These are phyloP conservation scores for Penicillium robsamsonii DNA, from an alignment of 495 filamentous ascomycete genomes.

Conservation along the genomic window DNA sequence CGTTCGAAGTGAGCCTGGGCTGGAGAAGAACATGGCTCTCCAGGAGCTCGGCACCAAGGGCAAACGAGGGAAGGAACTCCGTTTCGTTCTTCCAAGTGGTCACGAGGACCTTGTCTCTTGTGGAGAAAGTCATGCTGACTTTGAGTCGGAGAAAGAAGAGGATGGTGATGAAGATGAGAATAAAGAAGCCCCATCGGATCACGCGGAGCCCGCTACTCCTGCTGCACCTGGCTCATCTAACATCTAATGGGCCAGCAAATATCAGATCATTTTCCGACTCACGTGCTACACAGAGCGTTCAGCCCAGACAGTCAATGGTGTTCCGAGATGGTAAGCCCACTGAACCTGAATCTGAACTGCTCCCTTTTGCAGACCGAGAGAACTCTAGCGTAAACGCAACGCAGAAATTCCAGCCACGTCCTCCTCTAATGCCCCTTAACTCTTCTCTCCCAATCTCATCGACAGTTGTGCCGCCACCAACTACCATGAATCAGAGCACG, in stretches of 20 bases:
- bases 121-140: not conserved
- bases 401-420: not conserved
- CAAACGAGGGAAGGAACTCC: slow-evolving; percentile 12
- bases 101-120: slow-evolving; percentile 7
- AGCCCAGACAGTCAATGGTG: not conserved
- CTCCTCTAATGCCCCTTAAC: not conserved
- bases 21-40: slow-evolving; percentile 16
- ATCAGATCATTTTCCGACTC: slow-evolving; percentile 5
- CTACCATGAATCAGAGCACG: not conserved
- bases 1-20: not conserved
- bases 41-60: slow-evolving; percentile 12
- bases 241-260: slow-evolving; percentile 2
- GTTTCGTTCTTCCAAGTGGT: slow-evolving; percentile 10
- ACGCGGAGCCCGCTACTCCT: not conserved
- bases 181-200: not conserved
- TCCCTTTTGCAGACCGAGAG: not conserved
- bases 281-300: not conserved
- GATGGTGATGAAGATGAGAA: not conserved
- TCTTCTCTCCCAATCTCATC: not conserved
- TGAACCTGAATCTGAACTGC: not conserved
- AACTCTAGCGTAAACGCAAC: not conserved
- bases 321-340: not conserved
- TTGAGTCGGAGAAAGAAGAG: not conserved
- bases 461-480: too few species aligned
- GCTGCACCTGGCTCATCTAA: not conserved